Evolutionary conservation across 2,329 filamentous ascomycete genomes (phyloP), one percentile per base, ranked within the genome.

Genomic region (Paracorniculantispora psalliotae): DNA sequence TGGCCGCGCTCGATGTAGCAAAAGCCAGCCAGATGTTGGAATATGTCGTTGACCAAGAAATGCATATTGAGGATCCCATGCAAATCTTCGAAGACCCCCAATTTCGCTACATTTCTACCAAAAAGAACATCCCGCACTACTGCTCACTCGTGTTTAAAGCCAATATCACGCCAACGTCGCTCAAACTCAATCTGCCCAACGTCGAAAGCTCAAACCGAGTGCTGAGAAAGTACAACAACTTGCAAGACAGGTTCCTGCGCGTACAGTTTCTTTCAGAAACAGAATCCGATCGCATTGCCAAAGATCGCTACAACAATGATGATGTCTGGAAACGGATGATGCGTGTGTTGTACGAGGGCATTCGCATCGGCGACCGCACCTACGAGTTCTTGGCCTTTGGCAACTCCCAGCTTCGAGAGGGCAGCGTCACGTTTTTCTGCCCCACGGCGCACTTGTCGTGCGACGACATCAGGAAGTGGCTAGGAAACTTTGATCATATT

Each of bases 371-470:
- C 4, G 89, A 88, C 63, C 86, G 91, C 8, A 84, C 85, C 60
- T 99, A 92, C 71, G 83, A 93, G 65, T 97, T 97, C 63, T 82
- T 99, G 26, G 94, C 93, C 0, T 97, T 92, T 74, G 93, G 94
- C 0, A 97, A 94, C 71, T 97, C 94, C 0, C 94, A 99, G 67
- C 90, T 99, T 61, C 85, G 93, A 54, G 92, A 97, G 68, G 87
- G 93, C 65, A 90, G 92, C 0, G 92, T 91, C 0, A 97, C 94
- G 68, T 97, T 99, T 73, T 97, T 97, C 71, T 88, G 90, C 4
- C 83, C 89, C 0, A 85, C 84, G 0, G 76, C 83, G 0, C 77
- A 84, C 57, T 69, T 90, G 8, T 88, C 84, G 1, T 91, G 91
- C 56, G 82, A 88, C 19, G 80, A 87, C 52, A 97, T 99, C 59